Evolutionary conservation across 2,329 filamentous ascomycete species (phyloP).

Genomic region (Sclerotinia nivalis): DNA sequence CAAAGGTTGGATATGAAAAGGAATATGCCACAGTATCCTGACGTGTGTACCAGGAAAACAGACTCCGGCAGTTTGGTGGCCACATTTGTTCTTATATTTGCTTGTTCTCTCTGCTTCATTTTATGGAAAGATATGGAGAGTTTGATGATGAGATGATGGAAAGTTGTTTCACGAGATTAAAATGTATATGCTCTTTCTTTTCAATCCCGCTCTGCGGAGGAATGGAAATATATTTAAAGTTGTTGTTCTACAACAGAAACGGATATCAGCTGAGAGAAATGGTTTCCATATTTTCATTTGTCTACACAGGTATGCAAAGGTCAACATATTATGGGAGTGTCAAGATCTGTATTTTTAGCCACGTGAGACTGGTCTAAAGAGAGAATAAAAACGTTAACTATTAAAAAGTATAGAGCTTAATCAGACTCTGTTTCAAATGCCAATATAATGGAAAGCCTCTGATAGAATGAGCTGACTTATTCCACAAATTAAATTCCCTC

Average conservation of each 20-base stretch:
- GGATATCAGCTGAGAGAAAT: background rate
- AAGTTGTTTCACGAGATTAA: background rate
- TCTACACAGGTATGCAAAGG: background rate
- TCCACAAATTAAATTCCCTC: too few species aligned
- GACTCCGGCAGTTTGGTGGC: background rate
- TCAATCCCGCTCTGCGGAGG: background rate
- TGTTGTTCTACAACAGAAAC: background rate
- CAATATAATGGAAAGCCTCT: fast-evolving
- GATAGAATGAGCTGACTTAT: too few species aligned
- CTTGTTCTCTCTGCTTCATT: background rate
- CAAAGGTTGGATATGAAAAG: background rate
- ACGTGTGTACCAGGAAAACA: background rate
- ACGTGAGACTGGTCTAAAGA: background rate
- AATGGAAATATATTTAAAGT: background rate
- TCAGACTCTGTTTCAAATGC: too few species aligned
- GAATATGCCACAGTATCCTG: background rate
- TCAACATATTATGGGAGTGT: too few species aligned
- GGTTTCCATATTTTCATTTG: background rate
- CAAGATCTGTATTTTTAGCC: background rate
- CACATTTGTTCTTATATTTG: background rate
- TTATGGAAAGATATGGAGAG: background rate
- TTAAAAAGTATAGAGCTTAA: too few species aligned
- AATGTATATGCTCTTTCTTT: background rate
- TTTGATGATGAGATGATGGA: background rate
- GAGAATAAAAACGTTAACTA: too few species aligned